These are phyloP conservation scores for Mrakia blollopis DNA, from an alignment of 768 basidiomycete genomes.

Conservation along the genomic window DNA sequence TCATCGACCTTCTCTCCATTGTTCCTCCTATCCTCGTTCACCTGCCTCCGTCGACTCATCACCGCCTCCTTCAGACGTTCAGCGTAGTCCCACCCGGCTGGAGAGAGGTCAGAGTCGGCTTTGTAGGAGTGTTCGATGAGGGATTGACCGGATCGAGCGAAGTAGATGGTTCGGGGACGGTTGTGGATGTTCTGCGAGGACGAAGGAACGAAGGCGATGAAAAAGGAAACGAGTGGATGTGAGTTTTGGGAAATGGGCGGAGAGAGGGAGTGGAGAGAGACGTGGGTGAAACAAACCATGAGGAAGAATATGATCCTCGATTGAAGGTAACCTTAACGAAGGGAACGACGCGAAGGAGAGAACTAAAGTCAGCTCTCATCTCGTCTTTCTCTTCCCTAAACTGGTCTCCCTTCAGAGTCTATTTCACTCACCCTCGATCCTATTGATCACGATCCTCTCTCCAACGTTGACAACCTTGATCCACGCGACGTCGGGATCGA, in stretches of 20 bases:
- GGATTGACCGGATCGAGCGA: slow-evolving; percentile 95
- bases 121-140: slow-evolving; percentile 98
- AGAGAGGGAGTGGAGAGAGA: not conserved
- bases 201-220: no score
- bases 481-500: slow-evolving; percentile 84
- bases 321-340: slow-evolving; percentile 49
- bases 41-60: slow-evolving; percentile 70
- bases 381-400: no score
- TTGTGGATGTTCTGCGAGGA: slow-evolving; percentile 78
- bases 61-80: slow-evolving; percentile 85
- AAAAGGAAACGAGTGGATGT: not conserved
- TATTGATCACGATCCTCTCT: slow-evolving; percentile 89
- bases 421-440: slow-evolving; percentile 45
- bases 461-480: slow-evolving; percentile 96
- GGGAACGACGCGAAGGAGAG: not conserved
- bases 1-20: slow-evolving; percentile 52
- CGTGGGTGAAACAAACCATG: slow-evolving; percentile 52
- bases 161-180: slow-evolving; percentile 85
- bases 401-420: no score
- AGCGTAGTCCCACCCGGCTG: slow-evolving; percentile 92
- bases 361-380: not conserved
- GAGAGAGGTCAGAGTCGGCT: slow-evolving; percentile 93
- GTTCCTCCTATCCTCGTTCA: slow-evolving; percentile 57
- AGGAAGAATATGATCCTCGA: slow-evolving; percentile 96
- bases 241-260: not conserved